These are phyloP conservation scores for Glycine tomentella DNA, from an alignment of 306 rosid species.

Conservation along the genomic window DNA sequence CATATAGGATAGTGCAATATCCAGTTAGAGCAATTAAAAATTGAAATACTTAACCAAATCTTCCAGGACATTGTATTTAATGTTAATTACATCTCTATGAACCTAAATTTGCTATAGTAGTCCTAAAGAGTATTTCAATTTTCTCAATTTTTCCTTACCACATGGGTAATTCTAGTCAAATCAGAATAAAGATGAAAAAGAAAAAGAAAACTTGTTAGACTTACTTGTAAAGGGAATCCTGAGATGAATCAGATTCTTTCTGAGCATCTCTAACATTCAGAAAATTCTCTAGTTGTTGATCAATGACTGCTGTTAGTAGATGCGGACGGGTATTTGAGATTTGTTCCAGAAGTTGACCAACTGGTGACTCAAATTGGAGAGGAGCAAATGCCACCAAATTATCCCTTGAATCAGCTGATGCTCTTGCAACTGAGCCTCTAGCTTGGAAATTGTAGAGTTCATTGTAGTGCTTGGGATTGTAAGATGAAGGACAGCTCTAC, in stretches of 20 bases:
- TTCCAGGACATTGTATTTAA: constrained; percentile 19
- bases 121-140: constrained; percentile 23
- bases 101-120: background rate
- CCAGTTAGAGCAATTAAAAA: constrained; percentile 1
- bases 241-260: constrained; percentile 55
- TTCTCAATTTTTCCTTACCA: constrained; percentile 32
- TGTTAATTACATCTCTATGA: background rate
- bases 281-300: constrained; percentile 94
- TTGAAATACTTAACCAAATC: constrained; percentile 20
- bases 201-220: constrained; percentile 33
- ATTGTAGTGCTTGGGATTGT: constrained; percentile 58
- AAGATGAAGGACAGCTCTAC: constrained; percentile 69
- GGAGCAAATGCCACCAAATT: constrained; percentile 72
- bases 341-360: constrained; percentile 90
- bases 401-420: constrained; percentile 71
- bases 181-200: background rate
- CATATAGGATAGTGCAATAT: constrained; percentile 2
- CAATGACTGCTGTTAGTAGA: constrained; percentile 80
- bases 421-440: constrained; percentile 69
- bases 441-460: constrained; percentile 61
- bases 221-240: constrained; percentile 79
- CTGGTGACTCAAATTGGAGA: constrained; percentile 78
- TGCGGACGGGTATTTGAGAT: constrained; percentile 88
- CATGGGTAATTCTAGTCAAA: constrained; percentile 17
- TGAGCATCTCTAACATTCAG: constrained; percentile 64